These are phyloP conservation scores for Pochonia chlamydosporia DNA, from an alignment of 2,329 filamentous ascomycete genomes.

Conservation along the genomic window DNA sequence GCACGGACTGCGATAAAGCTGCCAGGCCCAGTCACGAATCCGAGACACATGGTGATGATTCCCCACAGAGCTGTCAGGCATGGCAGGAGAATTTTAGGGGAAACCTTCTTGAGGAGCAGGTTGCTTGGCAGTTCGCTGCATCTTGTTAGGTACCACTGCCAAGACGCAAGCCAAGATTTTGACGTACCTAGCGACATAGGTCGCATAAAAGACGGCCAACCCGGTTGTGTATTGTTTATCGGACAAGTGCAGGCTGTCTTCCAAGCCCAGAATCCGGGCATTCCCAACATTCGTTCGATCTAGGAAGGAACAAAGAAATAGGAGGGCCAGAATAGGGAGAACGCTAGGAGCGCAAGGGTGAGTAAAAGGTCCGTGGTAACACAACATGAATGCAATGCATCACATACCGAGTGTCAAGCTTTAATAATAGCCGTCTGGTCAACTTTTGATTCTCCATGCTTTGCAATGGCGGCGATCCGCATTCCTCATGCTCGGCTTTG, in stretches of 20 bases:
- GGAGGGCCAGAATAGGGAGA: conserved; percentile 54
- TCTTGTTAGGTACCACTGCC: background rate
- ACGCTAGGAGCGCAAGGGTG: conserved; percentile 35
- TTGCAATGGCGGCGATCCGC: conserved; percentile 10
- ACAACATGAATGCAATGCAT: background rate
- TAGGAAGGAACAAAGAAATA: conserved; percentile 59
- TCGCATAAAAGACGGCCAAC: conserved; percentile 59
- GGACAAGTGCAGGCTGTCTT: conserved; percentile 50
- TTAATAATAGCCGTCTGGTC: conserved; percentile 20
- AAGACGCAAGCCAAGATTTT: background rate
- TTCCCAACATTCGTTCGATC: conserved; percentile 72
- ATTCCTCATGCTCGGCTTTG: conserved; percentile 15
- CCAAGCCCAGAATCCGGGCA: conserved; percentile 59
- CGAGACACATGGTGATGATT: conserved; percentile 63
- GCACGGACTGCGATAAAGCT: conserved; percentile 63
- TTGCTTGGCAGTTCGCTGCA: conserved; percentile 56
- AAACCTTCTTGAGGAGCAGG: conserved; percentile 56
- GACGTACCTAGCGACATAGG: conserved; percentile 51
- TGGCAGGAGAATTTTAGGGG: conserved; percentile 56
- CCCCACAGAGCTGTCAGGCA: conserved; percentile 62
- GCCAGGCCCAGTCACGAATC: conserved; percentile 59
- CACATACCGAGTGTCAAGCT: conserved; percentile 20
- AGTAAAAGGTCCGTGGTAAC: conserved; percentile 1
- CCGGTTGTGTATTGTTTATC: conserved; percentile 60
- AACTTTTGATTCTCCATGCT: conserved; percentile 9